A percentile compares a stretch with the other conserved stretches of the same genome.
Conservation (phyloP, 495 filamentous ascomycete genomes). For the Penicillium subrubescens region DNA sequence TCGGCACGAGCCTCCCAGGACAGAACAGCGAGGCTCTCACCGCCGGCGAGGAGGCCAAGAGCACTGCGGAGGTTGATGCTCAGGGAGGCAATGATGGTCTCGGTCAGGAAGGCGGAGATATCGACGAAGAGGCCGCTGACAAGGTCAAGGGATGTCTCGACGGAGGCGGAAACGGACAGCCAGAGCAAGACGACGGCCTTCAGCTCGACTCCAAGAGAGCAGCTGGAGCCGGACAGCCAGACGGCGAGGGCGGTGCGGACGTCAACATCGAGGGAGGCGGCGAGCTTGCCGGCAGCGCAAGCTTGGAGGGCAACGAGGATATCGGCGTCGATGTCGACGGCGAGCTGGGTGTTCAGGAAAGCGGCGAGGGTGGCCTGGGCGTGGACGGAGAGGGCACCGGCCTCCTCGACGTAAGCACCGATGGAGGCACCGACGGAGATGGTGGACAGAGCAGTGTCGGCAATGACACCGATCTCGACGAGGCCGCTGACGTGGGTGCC, state of each 20-base stretch:
- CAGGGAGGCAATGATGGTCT: conserved; percentile 30
- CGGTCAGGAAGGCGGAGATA: conserved; percentile 35
- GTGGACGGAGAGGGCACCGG: conserved; percentile 32
- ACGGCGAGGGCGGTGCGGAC: conserved; percentile 37
- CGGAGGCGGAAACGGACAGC: conserved; percentile 40
- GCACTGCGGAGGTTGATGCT: conserved; percentile 40
- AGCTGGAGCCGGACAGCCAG: conserved; percentile 43
- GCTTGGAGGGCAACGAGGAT: conserved; percentile 34
- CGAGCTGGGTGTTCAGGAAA: conserved; percentile 38
- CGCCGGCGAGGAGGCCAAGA: conserved; percentile 36
- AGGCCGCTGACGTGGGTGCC: conserved; percentile 34
- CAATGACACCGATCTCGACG: conserved; percentile 31
- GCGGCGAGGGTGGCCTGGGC: conserved; percentile 39
- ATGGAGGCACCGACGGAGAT: conserved; percentile 44
- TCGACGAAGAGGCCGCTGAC: conserved; percentile 31
- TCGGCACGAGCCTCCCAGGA: conserved; percentile 42
- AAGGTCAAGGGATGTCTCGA: conserved; percentile 33
- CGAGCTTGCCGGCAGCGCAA: conserved; percentile 37
- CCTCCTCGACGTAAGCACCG: conserved; percentile 33
- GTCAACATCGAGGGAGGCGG: conserved; percentile 31
- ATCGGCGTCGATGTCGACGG: conserved; percentile 31
- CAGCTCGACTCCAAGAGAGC: conserved; percentile 43
- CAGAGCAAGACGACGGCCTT: conserved; percentile 48
- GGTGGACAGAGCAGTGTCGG: conserved; percentile 33
- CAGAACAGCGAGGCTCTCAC: conserved; percentile 38